Evolutionary conservation across 164 flowering plant genomes (phyloP), one percentile per base, ranked within the genome.

Genomic region (Vitis rotundifolia): DNA sequence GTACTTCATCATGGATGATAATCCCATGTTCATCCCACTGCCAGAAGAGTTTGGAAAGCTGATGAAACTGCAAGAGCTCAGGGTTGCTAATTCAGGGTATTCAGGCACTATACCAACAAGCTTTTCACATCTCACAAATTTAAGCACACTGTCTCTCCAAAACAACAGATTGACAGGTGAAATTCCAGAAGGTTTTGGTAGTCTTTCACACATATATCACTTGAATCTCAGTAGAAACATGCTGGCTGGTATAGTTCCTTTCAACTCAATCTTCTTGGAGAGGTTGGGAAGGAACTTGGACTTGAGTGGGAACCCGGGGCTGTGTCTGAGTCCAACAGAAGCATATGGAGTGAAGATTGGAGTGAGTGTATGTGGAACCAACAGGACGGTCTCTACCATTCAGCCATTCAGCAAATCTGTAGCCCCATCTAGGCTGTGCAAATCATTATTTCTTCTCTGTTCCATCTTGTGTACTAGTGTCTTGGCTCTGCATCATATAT

Each of bases 1-100:
- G 76, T 93, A 91, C 76, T 86, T 91, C 60, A 74, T 93, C 28
- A 88, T 89, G 96, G 98, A 91, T 71, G 85, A 86, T 54, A 93
- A 93, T 71, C 94, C 94, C 10, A 86, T 91, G 89, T 83, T 70
- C 74, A 71, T 81, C 14, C 68, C 85, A 7, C 64, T 93, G 49
- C 93, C 97, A 10, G 13, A 26, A 29, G 88, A 83, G 48, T 71
- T 93, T 60, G 86, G 93, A 4, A 75, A 68, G 64, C 69, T 93
- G 48, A 70, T 78, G 71, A 91, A 82, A 53, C 80, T 93, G 2
- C 91, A 91, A 78, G 98, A 91, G 60, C 87, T 93, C 9, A 84
- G 97, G 76, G 93, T 91, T 48, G 86, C 92, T 2, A 84, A 83
- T 77, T 93, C 87, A 16, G 93, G 93, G 1, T 89, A 83, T 51